These are phyloP conservation scores for Camptophora hylomeconis DNA, from an alignment of 2,329 filamentous ascomycete genomes.

Conservation along the genomic window DNA sequence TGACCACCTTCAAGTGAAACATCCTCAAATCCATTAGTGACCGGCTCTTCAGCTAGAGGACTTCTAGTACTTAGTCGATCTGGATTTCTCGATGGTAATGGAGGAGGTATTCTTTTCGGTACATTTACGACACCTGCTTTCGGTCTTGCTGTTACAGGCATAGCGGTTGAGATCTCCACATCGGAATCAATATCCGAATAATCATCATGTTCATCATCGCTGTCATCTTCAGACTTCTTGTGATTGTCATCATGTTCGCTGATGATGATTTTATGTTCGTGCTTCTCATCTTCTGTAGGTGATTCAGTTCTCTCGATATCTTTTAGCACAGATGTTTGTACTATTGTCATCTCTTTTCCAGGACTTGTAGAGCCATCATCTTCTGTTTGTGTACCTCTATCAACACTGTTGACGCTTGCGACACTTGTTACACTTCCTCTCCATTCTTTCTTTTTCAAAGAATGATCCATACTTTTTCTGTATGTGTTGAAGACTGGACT, in stretches of 20 bases:
- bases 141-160: constrained; percentile 48
- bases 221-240: constrained; percentile 4
- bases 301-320: constrained; percentile 1
- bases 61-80: constrained; percentile 23
- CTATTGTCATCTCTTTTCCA: constrained; percentile 29
- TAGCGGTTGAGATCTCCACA: constrained; percentile 42
- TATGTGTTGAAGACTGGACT: constrained; percentile 55
- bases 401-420: constrained; percentile 33
- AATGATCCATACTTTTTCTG: constrained; percentile 57
- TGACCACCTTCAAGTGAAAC: constrained; percentile 7
- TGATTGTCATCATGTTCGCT: constrained; percentile 4
- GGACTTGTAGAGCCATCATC: constrained; percentile 44
- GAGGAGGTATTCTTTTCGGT: constrained; percentile 63
- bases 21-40: constrained; percentile 17
- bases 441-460: constrained; percentile 47
- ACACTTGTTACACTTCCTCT: constrained; percentile 56
- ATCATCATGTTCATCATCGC: constrained; percentile 8
- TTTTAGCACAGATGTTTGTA: constrained; percentile 3
- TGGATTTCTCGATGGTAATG: constrained; percentile 65
- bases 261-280: constrained; percentile 10
- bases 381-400: constrained; percentile 58
- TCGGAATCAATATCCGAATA: constrained; percentile 17
- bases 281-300: constrained; percentile 6
- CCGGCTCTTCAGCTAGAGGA: constrained; percentile 15
- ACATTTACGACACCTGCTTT: constrained; percentile 76